Conservation (phyloP, 2,329 filamentous ascomycete genomes). For the Epichloe coenophiala region DNA sequence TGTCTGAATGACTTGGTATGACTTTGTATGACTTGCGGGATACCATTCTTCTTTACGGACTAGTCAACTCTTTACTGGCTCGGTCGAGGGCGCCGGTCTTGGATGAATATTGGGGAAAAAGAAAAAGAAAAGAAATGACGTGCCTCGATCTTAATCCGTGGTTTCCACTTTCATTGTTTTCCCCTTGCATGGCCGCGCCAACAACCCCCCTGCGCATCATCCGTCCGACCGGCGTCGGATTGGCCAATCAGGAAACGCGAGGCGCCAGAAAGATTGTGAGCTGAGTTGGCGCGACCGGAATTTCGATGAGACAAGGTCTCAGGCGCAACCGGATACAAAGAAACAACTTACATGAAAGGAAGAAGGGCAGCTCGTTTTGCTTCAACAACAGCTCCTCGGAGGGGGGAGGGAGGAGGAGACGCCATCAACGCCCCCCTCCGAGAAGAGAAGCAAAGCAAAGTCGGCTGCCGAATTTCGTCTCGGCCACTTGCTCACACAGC, state of each 20-base stretch:
- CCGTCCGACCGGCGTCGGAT: not conserved
- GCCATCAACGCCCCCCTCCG: too few relatives aligned
- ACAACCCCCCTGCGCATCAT: not conserved
- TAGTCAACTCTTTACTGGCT: not conserved
- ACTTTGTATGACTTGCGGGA: not conserved
- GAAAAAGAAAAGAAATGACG: not conserved
- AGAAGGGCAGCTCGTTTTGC: not conserved
- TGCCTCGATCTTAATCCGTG: not conserved
- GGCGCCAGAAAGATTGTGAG: not conserved
- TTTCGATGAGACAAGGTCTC: not conserved
- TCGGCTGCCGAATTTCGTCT: too few relatives aligned
- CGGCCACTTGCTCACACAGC: too few relatives aligned
- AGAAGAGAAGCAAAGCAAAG: too few relatives aligned
- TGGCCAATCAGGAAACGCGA: not conserved
- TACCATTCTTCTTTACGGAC: not conserved
- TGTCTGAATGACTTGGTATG: too few relatives aligned
- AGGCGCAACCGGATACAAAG: not conserved
- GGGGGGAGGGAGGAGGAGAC: not conserved
- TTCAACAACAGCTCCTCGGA: not conserved
- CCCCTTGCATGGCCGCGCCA: not conserved
- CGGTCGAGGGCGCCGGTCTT: not conserved
- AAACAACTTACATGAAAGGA: not conserved
- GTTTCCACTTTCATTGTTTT: not conserved
- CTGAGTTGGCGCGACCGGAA: not conserved
- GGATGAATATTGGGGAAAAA: not conserved